Evolutionary conservation across 2,329 filamentous ascomycete genomes (phyloP).

Genomic region (Scytalidium lignicola): DNA sequence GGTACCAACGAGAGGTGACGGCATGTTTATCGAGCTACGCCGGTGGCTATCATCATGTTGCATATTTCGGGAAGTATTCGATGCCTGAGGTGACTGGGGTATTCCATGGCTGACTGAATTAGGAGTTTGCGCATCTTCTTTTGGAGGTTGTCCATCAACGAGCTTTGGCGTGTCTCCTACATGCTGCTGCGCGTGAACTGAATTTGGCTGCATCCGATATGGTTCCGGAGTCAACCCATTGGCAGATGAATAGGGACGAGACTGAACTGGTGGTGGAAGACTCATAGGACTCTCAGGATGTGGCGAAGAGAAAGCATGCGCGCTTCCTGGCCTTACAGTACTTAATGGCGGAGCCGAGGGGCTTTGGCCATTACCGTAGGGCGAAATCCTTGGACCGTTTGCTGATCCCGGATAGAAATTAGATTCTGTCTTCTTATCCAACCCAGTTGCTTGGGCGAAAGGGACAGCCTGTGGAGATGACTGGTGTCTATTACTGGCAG

Average conservation of each 20-base stretch:
- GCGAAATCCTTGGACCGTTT: not conserved
- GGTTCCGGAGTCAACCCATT: conserved; percentile 17
- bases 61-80: conserved; percentile 12
- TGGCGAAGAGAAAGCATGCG: conserved; percentile 27
- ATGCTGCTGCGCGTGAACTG: not conserved
- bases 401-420: not conserved
- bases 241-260: conserved; percentile 18
- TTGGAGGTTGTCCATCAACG: not conserved
- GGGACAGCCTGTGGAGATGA: conserved; percentile 7
- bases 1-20: conserved; percentile 23
- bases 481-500: conserved; percentile 8
- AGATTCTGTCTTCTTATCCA: not conserved
- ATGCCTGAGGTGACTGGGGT: conserved; percentile 4
- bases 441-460: conserved; percentile 2
- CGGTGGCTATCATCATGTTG: conserved; percentile 14
- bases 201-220: conserved; percentile 1
- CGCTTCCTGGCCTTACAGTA: conserved; percentile 15
- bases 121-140: not conserved
- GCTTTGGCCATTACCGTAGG: conserved; percentile 5
- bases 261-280: conserved; percentile 25
- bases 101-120: conserved; percentile 3
- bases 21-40: conserved; percentile 21
- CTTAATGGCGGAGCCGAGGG: conserved; percentile 5
- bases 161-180: not conserved
- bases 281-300: conserved; percentile 26